phyloP scores from a whole-genome alignment of 257 asterid species.

The Orobanche coerulescens region DNA sequence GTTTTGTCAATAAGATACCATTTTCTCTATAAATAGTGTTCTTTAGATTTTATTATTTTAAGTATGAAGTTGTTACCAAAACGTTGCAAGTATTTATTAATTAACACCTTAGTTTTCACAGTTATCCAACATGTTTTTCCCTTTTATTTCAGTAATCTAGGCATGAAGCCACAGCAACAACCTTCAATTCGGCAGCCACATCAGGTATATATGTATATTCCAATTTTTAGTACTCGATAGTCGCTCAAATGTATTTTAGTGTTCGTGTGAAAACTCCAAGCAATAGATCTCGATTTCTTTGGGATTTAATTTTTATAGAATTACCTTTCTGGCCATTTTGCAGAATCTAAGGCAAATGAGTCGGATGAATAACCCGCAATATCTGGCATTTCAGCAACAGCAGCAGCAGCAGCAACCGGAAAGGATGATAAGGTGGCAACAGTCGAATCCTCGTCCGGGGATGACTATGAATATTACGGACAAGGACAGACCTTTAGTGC shows the following conservation, averaged over 20 bases:
- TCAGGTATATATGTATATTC: conserved; percentile 39
- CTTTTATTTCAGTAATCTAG: conserved; percentile 57
- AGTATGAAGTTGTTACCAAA: not conserved
- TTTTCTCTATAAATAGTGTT: not conserved
- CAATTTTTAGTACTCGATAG: conserved; percentile 8
- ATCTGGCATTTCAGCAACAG: conserved; percentile 62
- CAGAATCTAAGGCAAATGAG: conserved; percentile 76
- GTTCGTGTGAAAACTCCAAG: not conserved
- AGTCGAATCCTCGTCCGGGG: conserved; percentile 59
- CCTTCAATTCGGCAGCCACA: conserved; percentile 59
- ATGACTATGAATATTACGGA: conserved; percentile 49
- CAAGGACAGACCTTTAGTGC: conserved; percentile 73
- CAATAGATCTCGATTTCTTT: no score
- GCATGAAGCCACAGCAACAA: conserved; percentile 57
- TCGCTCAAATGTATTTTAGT: not conserved
- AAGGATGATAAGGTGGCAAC: conserved; percentile 72
- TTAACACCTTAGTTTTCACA: conserved; percentile 11
- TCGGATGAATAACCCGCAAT: conserved; percentile 55
- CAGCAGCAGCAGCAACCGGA: conserved; percentile 81
- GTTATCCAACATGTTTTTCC: conserved; percentile 14
- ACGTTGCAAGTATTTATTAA: not conserved
- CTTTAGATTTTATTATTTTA: not conserved
- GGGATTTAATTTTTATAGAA: no score
- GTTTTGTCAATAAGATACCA: conserved; percentile 10
- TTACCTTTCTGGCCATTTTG: no score